Evolutionary conservation across 169 alveolate species (phyloP).

Genomic region (Fabrea salina): DNA sequence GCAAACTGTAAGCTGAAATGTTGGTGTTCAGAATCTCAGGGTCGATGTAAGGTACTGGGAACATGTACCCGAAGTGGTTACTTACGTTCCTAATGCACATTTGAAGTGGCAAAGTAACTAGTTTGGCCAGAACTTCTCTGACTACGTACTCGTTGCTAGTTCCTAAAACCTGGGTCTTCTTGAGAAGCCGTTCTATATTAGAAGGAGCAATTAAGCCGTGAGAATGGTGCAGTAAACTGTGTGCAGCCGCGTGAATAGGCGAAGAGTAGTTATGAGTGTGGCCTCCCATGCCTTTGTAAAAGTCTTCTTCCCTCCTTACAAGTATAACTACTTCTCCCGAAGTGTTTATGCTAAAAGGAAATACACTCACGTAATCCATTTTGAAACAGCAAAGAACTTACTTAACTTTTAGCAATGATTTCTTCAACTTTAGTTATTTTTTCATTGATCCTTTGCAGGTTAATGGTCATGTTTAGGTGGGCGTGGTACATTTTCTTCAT

Average conservation of each 20-base stretch:
- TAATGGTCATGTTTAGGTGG: neutral
- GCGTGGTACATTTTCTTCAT: conserved; percentile 26
- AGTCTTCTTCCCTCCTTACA: conserved; percentile 15
- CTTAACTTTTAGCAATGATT: no score
- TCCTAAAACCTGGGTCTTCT: neutral
- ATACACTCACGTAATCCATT: conserved; percentile 23
- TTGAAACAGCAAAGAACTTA: no score
- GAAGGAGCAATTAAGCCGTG: conserved; percentile 4
- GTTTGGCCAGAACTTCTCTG: conserved; percentile 26
- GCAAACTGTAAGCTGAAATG: neutral
- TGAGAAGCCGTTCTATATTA: conserved; percentile 18
- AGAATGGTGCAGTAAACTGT: neutral
- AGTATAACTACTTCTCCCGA: conserved; percentile 24
- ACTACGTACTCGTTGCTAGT: conserved; percentile 11
- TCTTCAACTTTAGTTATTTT: neutral
- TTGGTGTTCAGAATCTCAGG: conserved; percentile 26
- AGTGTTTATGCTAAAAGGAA: conserved; percentile 28
- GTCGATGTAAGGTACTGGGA: conserved; percentile 23
- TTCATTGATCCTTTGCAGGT: conserved; percentile 23
- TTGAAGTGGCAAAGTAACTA: conserved; percentile 9
- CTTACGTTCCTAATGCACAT: conserved; percentile 12
- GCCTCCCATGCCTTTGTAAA: conserved; percentile 22
- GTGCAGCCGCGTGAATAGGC: conserved; percentile 33
- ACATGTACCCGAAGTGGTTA: conserved; percentile 4
- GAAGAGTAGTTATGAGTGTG: neutral